These are phyloP conservation scores for Immersiporthe knoxdaviesiana DNA, from an alignment of 2,329 filamentous ascomycete genomes.

Conservation along the genomic window DNA sequence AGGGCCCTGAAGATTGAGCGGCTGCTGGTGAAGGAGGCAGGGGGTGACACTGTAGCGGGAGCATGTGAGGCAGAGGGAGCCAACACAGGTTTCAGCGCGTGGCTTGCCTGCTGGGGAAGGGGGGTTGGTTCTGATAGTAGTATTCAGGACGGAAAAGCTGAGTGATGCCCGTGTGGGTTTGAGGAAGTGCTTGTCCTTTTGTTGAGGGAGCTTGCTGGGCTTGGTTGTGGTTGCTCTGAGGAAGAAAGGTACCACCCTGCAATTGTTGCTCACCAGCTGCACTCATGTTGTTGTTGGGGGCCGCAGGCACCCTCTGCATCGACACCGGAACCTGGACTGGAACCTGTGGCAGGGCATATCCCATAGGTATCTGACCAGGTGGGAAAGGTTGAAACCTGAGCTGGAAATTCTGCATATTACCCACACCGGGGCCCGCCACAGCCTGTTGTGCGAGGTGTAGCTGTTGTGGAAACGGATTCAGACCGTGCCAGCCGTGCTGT, in stretches of 20 bases:
- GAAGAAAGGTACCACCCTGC: not conserved
- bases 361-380: slow-evolving; percentile 19
- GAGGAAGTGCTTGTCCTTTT: not conserved
- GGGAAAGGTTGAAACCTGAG: slow-evolving; percentile 18
- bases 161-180: not conserved
- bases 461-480: slow-evolving; percentile 15
- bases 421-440: slow-evolving; percentile 7
- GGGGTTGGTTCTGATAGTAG: slow-evolving; percentile 1
- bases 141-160: slow-evolving; percentile 6
- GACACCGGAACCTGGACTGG: slow-evolving; percentile 15
- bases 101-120: slow-evolving; percentile 9
- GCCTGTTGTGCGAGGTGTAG: slow-evolving; percentile 13
- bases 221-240: slow-evolving; percentile 2
- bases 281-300: slow-evolving; percentile 4
- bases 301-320: slow-evolving; percentile 12
- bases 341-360: slow-evolving; percentile 21
- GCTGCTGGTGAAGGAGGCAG: slow-evolving; percentile 7
- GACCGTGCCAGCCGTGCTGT: slow-evolving; percentile 26
- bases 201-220: not conserved
- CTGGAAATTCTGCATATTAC: slow-evolving; percentile 14
- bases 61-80: not conserved
- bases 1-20: not conserved
- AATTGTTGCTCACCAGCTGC: slow-evolving; percentile 10
- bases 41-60: slow-evolving; percentile 1
- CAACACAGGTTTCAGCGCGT: slow-evolving; percentile 4